phyloP scores from a whole-genome alignment of 768 basidiomycete species.

The Russula emetica region DNA sequence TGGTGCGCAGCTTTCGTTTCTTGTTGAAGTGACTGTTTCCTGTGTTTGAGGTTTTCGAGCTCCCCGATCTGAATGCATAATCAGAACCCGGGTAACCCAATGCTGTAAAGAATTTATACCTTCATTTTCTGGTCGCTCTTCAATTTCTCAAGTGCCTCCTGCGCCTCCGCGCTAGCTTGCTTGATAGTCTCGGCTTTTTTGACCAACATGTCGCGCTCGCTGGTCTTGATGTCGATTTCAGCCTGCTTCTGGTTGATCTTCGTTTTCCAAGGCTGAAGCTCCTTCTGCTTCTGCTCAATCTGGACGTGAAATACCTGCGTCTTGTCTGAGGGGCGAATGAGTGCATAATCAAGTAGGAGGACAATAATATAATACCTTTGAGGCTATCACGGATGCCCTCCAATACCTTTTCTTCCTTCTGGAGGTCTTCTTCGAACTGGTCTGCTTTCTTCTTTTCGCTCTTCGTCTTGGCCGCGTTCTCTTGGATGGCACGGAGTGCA shows the following conservation, averaged over 20 bases:
- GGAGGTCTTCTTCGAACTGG: slow-evolving; percentile 63
- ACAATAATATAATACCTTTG: slow-evolving; percentile 52
- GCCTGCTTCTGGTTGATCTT: slow-evolving; percentile 85
- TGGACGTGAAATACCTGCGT: slow-evolving; percentile 91
- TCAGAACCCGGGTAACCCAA: background rate
- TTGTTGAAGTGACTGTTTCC: slow-evolving; percentile 41
- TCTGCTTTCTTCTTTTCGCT: slow-evolving; percentile 64
- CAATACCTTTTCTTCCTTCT: slow-evolving; percentile 73
- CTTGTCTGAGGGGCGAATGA: slow-evolving; percentile 57
- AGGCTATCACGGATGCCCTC: slow-evolving; percentile 80
- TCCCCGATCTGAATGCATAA: slow-evolving; percentile 39
- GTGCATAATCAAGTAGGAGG: background rate
- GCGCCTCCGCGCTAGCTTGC: slow-evolving; percentile 47
- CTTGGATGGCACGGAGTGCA: slow-evolving; percentile 64
- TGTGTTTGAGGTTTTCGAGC: slow-evolving; percentile 43
- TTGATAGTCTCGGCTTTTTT: slow-evolving; percentile 65
- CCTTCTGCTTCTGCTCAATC: slow-evolving; percentile 89
- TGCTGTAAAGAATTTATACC: slow-evolving; percentile 37
- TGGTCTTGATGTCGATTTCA: slow-evolving; percentile 75
- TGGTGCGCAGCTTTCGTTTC: slow-evolving; percentile 45
- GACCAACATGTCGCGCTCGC: slow-evolving; percentile 76
- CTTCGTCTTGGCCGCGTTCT: slow-evolving; percentile 65
- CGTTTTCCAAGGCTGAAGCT: slow-evolving; percentile 90
- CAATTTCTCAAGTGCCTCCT: slow-evolving; percentile 43
- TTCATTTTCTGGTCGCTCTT: slow-evolving; percentile 51